phyloP scores from a whole-genome alignment of 164 flowering plant species.

The Berberis vulgaris region DNA sequence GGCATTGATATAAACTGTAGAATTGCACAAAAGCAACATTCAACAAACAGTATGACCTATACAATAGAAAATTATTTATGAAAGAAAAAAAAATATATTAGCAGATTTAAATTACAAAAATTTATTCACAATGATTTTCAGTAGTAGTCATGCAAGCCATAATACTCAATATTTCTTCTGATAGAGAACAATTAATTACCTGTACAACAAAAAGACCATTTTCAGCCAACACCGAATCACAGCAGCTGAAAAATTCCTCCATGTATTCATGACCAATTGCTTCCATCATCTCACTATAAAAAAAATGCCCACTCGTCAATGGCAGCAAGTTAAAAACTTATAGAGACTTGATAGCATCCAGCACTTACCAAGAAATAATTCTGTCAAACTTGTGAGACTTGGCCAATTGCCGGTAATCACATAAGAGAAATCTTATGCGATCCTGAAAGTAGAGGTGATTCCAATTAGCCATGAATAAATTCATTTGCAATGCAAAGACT shows the following conservation, averaged over 20 bases:
- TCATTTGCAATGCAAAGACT: neutral
- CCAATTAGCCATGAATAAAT: neutral
- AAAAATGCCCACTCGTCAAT: neutral
- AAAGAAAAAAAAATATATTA: too few relatives aligned
- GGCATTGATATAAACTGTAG: constrained; percentile 78
- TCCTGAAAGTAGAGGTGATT: constrained; percentile 36
- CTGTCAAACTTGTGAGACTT: constrained; percentile 47
- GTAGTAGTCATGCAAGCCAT: too few relatives aligned
- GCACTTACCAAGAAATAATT: constrained; percentile 72
- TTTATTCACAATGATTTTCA: too few relatives aligned
- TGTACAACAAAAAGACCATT: constrained; percentile 85
- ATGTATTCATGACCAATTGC: constrained; percentile 85
- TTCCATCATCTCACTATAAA: constrained; percentile 86
- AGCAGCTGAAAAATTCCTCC: constrained; percentile 68
- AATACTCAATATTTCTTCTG: too few relatives aligned
- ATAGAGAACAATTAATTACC: constrained; percentile 27
- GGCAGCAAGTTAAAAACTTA: neutral
- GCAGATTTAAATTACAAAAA: too few relatives aligned
- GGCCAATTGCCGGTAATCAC: constrained; percentile 80
- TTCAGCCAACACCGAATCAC: constrained; percentile 68
- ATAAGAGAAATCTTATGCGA: constrained; percentile 52
- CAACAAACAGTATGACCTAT: too few relatives aligned
- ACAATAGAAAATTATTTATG: too few relatives aligned
- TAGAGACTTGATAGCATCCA: neutral
- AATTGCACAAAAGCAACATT: neutral